These are phyloP conservation scores for Climacium dendroides DNA, from an alignment of 225 moss, liverwort and hornwort species.

Conservation along the genomic window DNA sequence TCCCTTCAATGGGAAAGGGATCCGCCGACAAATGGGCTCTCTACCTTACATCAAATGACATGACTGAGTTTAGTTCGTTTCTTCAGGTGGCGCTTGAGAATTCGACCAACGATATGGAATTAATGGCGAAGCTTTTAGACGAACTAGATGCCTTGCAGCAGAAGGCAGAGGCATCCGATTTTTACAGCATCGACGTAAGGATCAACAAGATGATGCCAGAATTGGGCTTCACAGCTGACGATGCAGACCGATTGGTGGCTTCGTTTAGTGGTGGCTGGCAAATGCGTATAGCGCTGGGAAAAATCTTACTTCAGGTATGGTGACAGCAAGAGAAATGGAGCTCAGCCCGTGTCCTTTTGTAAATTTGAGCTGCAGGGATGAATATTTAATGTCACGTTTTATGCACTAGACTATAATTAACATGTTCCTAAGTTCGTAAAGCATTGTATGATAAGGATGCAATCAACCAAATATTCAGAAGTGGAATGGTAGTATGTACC, in stretches of 20 bases:
- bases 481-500: not conserved
- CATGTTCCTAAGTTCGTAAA: too few relatives aligned
- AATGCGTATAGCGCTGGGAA: conserved; percentile 38
- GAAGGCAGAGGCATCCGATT: conserved; percentile 24
- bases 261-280: conserved; percentile 47
- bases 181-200: conserved; percentile 35
- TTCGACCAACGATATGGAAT: conserved; percentile 30
- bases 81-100: conserved; percentile 29
- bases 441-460: too few relatives aligned
- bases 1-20: not conserved
- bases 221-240: conserved; percentile 31
- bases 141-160: conserved; percentile 29
- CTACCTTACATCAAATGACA: too few relatives aligned
- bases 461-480: too few relatives aligned
- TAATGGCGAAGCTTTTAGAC: conserved; percentile 31
- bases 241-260: conserved; percentile 34
- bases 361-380: not conserved
- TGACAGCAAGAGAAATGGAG: not conserved
- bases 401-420: too few relatives aligned
- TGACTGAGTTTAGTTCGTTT: not conserved
- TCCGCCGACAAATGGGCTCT: not conserved
- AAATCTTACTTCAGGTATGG: conserved; percentile 30
- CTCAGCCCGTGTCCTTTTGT: not conserved
- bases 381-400: not conserved
- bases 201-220: conserved; percentile 54